These are phyloP conservation scores for Hortiboletus flavorubellus DNA, from an alignment of 768 basidiomycete genomes.

Conservation along the genomic window DNA sequence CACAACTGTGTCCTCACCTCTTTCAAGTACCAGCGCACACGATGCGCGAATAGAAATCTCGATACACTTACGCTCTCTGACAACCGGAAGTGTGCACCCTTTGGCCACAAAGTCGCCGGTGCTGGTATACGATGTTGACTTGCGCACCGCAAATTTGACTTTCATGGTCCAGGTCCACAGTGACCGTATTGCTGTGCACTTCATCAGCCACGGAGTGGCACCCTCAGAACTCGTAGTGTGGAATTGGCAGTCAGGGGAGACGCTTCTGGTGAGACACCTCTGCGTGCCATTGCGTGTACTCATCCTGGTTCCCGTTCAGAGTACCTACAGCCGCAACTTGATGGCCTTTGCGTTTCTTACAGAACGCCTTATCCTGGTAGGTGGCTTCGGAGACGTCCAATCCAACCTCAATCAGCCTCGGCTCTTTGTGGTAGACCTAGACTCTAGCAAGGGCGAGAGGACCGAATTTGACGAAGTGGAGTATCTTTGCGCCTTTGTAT, in stretches of 20 bases:
- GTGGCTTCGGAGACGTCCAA: constrained; percentile 23
- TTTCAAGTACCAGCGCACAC: constrained; percentile 10
- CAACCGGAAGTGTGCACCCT: constrained; percentile 45
- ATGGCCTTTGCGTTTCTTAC: constrained; percentile 43
- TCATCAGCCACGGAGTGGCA: constrained; percentile 31
- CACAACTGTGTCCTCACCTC: not conserved
- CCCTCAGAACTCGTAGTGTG: constrained; percentile 53
- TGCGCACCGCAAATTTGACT: constrained; percentile 24
- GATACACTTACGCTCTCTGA: constrained; percentile 46
- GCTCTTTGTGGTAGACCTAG: constrained; percentile 42
- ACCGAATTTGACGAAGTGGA: constrained; percentile 30
- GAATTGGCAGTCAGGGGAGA: constrained; percentile 62
- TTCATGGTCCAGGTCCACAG: constrained; percentile 56
- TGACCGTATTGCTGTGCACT: constrained; percentile 50
- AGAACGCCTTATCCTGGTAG: constrained; percentile 38
- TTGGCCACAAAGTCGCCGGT: constrained; percentile 35
- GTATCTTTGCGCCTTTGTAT: constrained; percentile 39
- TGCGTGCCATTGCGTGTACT: not conserved
- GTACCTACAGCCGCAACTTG: constrained; percentile 32
- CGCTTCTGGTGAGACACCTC: constrained; percentile 43
- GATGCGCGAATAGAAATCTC: constrained; percentile 17
- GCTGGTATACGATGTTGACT: constrained; percentile 25
- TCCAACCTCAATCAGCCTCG: constrained; percentile 23
- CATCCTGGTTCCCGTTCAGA: constrained; percentile 7
- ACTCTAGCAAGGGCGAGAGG: constrained; percentile 27